A percentile compares a stretch with the other conserved stretches of the same genome.
Conservation (phyloP, 768 basidiomycete species). For the Chalciporus pseudorubinellus region DNA sequence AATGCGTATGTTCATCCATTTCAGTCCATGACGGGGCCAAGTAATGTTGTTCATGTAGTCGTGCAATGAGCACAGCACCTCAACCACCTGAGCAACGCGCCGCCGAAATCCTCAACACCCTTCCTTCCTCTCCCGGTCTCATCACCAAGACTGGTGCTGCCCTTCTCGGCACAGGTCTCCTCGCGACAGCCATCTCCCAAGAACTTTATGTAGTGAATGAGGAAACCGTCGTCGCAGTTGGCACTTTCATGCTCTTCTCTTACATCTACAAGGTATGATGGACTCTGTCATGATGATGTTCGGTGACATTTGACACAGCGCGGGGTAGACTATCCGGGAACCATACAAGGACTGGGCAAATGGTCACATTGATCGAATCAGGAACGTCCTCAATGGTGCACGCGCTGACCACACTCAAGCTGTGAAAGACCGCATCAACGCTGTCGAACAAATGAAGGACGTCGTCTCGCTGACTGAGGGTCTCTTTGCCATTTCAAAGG, state of each 20-base stretch:
- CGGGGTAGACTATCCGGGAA: constrained; percentile 62
- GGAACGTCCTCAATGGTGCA: constrained; percentile 73
- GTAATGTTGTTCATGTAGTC: constrained; percentile 40
- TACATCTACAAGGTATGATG: constrained; percentile 74
- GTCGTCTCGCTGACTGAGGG: constrained; percentile 87
- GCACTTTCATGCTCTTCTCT: constrained; percentile 78
- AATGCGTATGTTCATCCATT: constrained; percentile 41
- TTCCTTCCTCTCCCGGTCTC: constrained; percentile 80
- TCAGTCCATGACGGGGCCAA: constrained; percentile 3
- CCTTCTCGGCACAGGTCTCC: constrained; percentile 83
- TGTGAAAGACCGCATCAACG: constrained; percentile 88
- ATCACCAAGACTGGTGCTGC: constrained; percentile 95
- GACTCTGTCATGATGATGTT: constrained; percentile 1
- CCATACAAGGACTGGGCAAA: constrained; percentile 95
- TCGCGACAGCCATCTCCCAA: constrained; percentile 91
- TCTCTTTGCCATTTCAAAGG: constrained; percentile 92
- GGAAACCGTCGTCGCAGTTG: constrained; percentile 86
- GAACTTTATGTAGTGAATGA: constrained; percentile 98
- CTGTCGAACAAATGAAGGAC: constrained; percentile 93
- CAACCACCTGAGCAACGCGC: constrained; percentile 85
- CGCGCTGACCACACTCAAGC: constrained; percentile 89
- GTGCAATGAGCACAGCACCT: constrained; percentile 62
- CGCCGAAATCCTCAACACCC: constrained; percentile 82
- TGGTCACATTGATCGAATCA: constrained; percentile 81
- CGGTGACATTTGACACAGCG: constrained; percentile 4